Evolutionary conservation across 2,329 filamentous ascomycete species (phyloP), one percentile per base, ranked within the genome.

Genomic region (Tolypocladium album): DNA sequence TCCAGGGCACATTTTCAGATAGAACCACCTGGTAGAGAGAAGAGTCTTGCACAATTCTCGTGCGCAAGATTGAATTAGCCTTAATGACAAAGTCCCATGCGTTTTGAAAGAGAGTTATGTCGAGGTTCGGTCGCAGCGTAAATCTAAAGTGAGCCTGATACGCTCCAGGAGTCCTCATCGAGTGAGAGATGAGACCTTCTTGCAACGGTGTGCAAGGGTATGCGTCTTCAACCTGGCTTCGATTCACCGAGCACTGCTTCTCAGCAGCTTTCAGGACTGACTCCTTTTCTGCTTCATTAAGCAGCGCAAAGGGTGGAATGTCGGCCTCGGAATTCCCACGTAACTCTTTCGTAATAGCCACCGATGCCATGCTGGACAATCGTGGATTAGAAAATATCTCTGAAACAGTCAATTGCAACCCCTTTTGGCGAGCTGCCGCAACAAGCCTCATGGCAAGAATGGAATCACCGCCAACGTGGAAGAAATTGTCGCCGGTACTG

Each of bases 121-220:
- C 65, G 8, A 66, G 60, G 43, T 70, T 67, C 8, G 66, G 62
- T 0, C 62, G 36, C 2, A 80, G 68, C 53, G 72, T 66, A 42
- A 76, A 70, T 4, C 78, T 75, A 22, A 76, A 71, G 59, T 77
- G 78, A 4, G 76, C 77, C 1, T 81, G 73, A 56, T 82, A 83
- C 0, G 77, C 76, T 31, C 31, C 70, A 68, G 55, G 75, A 69
- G 64, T 77, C 77, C 60, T 74, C 71, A 24, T 66, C 0, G 79
- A 78, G 20, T 81, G 65, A 1, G 78, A 76, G 66, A 82, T 74
- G 4, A 83, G 72, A 1, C 75, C 78, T 65, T 80, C 79, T 61
- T 83, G 80, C 3, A 81, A 67, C 0, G 79, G 74, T 0, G 78
- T 78, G 65, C 78, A 80, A 0, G 79, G 79, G 58, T 79, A 82